Conservation (phyloP, 345 rosid species). For the Schrenkiella parvula region DNA sequence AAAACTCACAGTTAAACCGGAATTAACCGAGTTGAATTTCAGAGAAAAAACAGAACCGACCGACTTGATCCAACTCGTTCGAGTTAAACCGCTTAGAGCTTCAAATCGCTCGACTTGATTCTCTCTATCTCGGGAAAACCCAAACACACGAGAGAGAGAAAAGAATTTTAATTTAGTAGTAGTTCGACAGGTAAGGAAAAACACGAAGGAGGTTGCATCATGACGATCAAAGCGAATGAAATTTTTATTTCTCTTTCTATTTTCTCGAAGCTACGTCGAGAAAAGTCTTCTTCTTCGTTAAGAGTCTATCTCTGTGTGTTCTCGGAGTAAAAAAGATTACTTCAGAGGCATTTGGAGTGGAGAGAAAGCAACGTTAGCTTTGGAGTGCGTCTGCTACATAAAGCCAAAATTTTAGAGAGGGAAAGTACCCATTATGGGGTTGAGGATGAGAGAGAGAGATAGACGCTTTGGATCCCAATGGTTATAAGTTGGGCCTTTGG, state of each 20-base stretch:
- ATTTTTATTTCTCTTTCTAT: neutral
- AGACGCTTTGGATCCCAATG: neutral
- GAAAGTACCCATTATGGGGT: neutral
- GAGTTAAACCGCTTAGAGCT: neutral
- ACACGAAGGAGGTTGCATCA: constrained; percentile 1
- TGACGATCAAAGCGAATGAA: constrained; percentile 9
- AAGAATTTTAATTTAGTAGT: neutral
- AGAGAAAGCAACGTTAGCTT: constrained; percentile 32
- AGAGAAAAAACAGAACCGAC: neutral
- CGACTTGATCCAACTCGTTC: constrained; percentile 10
- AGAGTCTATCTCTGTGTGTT: neutral
- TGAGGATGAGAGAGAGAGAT: neutral
- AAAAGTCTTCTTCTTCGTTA: constrained; percentile 4
- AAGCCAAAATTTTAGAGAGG: constrained; percentile 14
- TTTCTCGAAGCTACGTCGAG: neutral
- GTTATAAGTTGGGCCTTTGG: constrained; percentile 21
- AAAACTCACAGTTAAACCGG: constrained; percentile 28
- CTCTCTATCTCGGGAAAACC: neutral
- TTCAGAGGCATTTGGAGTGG: constrained; percentile 24
- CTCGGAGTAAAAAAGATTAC: neutral
- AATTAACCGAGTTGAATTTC: constrained; percentile 10
- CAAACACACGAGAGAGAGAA: neutral
- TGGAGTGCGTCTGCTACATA: constrained; percentile 33
- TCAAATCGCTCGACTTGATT: neutral
- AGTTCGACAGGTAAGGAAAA: neutral